Conservation (phyloP, 2,329 filamentous ascomycete genomes). For the Cercospora berteroae region DNA sequence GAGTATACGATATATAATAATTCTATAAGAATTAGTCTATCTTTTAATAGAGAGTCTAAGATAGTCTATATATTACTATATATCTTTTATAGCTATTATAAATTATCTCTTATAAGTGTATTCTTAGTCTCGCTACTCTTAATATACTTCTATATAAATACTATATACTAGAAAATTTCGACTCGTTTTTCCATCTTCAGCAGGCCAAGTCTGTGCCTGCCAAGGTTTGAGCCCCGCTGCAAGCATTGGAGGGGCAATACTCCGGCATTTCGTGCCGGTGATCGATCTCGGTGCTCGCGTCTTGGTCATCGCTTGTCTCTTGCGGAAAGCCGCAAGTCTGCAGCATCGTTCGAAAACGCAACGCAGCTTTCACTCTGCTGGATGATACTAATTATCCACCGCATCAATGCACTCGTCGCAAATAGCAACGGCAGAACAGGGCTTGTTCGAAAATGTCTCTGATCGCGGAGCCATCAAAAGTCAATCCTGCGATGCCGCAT, state of each 20-base stretch:
- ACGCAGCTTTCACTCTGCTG: not conserved
- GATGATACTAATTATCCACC: not conserved
- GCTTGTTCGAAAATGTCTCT: slow-evolving; percentile 3
- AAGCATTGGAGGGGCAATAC: not conserved
- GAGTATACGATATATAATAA: not conserved
- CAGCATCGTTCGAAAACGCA: not conserved
- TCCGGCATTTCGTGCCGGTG: not conserved
- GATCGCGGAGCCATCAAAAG: not conserved
- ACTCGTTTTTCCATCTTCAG: too few relatives aligned
- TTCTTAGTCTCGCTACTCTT: too few relatives aligned
- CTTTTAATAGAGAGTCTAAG: not conserved
- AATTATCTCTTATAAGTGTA: too few relatives aligned
- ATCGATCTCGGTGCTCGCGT: not conserved
- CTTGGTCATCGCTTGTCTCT: not conserved
- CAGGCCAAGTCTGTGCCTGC: not conserved
- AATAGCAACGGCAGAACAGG: not conserved
- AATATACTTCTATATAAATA: too few relatives aligned
- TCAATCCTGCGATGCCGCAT: not conserved
- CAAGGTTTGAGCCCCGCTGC: slow-evolving; percentile 3
- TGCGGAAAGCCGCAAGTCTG: not conserved
- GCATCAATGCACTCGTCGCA: too few relatives aligned
- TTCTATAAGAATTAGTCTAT: not conserved
- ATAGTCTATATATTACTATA: not conserved
- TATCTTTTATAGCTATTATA: not conserved
- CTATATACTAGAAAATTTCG: too few relatives aligned